phyloP scores from a whole-genome alignment of 805 yeast genomes.

The Metschnikowia similis region DNA sequence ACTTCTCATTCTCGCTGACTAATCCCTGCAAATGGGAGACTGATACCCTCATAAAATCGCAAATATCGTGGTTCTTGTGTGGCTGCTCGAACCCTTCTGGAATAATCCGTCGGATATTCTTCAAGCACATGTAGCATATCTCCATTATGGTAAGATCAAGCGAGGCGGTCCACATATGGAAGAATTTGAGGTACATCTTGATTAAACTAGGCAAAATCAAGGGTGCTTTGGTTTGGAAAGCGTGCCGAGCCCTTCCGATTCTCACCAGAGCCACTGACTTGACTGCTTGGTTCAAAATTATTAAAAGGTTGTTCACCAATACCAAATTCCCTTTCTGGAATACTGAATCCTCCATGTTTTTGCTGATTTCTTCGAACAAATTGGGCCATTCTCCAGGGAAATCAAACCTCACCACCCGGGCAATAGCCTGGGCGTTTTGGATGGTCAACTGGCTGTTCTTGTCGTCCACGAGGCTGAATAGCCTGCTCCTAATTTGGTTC shows the following conservation, averaged over 20 bases:
- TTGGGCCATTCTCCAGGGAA: conserved; percentile 87
- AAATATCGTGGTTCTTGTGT: conserved; percentile 52
- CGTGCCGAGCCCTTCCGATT: conserved; percentile 77
- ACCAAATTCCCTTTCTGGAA: conserved; percentile 42
- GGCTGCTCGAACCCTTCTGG: conserved; percentile 75
- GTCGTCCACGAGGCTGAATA: conserved; percentile 61
- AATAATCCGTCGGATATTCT: conserved; percentile 66
- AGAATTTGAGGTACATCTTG: conserved; percentile 54
- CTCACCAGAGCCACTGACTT: conserved; percentile 71
- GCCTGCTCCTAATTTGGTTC: conserved; percentile 48
- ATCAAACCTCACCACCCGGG: conserved; percentile 75
- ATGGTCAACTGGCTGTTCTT: conserved; percentile 68
- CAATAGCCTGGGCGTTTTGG: conserved; percentile 82
- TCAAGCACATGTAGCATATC: conserved; percentile 72
- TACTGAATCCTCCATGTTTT: conserved; percentile 41
- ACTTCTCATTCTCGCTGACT: conserved; percentile 48
- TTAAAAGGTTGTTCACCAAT: conserved; percentile 56
- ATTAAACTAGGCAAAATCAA: conserved; percentile 56
- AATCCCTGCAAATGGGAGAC: conserved; percentile 58
- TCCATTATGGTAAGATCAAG: conserved; percentile 57
- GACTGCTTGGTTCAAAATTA: conserved; percentile 71
- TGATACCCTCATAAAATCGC: conserved; percentile 55
- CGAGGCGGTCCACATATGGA: conserved; percentile 57
- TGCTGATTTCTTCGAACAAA: conserved; percentile 61
- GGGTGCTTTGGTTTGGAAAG: conserved; percentile 70